These are phyloP conservation scores for Scedosporium boydii DNA, from an alignment of 2,329 filamentous ascomycete species.

Conservation along the genomic window DNA sequence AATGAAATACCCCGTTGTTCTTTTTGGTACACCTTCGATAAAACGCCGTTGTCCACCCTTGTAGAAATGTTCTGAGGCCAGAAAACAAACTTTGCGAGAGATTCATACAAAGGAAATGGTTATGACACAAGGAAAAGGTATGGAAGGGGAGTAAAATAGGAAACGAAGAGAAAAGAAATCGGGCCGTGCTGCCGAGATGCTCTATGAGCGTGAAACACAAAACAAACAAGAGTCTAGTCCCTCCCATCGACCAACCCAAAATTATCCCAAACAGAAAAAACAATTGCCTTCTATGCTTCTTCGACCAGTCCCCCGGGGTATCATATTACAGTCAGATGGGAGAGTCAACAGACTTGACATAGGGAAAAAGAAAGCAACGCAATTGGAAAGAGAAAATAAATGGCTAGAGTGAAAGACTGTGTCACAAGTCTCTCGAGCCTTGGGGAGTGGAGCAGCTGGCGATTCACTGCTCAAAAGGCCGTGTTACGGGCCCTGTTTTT, in stretches of 20 bases:
- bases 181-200: neutral
- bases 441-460: neutral
- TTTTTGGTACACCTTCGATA: neutral
- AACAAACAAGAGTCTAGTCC: neutral
- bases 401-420: neutral
- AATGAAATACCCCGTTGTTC: neutral
- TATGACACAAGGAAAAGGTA: neutral
- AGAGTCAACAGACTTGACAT: neutral
- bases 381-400: neutral
- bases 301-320: conserved; percentile 3
- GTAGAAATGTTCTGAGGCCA: too few relatives aligned
- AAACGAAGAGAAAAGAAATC: neutral
- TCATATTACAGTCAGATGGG: conserved; percentile 7
- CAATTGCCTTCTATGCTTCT: conserved; percentile 1
- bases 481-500: neutral
- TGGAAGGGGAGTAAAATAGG: neutral
- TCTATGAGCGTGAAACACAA: neutral
- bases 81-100: too few relatives aligned
- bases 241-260: conserved; percentile 7
- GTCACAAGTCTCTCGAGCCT: neutral
- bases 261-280: neutral
- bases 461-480: neutral
- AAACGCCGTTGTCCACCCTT: neutral
- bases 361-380: neutral
- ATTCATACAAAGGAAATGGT: neutral